A percentile compares a stretch with the other conserved stretches of the same genome.
Conservation (phyloP, 2,329 filamentous ascomycete species). For the Xylariaceae sp. region DNA sequence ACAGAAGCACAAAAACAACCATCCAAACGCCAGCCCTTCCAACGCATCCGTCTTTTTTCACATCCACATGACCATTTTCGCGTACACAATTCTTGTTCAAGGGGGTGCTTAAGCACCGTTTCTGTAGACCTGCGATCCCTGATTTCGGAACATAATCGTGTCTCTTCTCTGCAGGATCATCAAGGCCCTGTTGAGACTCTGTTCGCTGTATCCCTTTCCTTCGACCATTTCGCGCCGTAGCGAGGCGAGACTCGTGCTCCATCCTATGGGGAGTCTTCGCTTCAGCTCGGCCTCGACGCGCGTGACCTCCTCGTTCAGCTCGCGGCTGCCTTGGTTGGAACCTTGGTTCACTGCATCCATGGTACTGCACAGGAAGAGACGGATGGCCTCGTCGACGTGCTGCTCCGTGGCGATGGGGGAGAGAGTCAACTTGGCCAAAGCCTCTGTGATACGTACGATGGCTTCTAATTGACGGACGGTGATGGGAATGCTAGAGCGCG, state of each 20-base stretch:
- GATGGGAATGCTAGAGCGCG: conserved; percentile 90
- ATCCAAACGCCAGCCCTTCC: conserved; percentile 18
- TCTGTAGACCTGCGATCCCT: conserved; percentile 65
- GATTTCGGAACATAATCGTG: conserved; percentile 75
- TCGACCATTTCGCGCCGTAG: conserved; percentile 88
- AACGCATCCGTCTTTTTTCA: conserved; percentile 2
- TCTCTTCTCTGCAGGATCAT: conserved; percentile 83
- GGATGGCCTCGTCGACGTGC: conserved; percentile 95
- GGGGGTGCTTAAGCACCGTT: conserved; percentile 53
- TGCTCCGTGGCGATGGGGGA: conserved; percentile 80
- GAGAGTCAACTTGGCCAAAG: conserved; percentile 84
- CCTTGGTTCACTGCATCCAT: conserved; percentile 97
- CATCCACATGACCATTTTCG: not conserved
- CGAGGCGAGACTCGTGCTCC: conserved; percentile 85
- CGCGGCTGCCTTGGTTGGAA: conserved; percentile 73
- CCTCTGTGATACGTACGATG: conserved; percentile 94
- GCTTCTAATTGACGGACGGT: conserved; percentile 96
- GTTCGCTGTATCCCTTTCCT: conserved; percentile 82
- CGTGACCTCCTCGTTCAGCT: conserved; percentile 83
- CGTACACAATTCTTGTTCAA: not conserved
- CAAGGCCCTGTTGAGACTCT: conserved; percentile 75
- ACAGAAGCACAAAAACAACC: not conserved
- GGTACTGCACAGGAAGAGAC: conserved; percentile 89
- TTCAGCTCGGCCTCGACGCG: conserved; percentile 87
- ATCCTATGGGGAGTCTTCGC: conserved; percentile 84